Conservation (phyloP, 257 asterid genomes). For the Leonotis leonurus region DNA sequence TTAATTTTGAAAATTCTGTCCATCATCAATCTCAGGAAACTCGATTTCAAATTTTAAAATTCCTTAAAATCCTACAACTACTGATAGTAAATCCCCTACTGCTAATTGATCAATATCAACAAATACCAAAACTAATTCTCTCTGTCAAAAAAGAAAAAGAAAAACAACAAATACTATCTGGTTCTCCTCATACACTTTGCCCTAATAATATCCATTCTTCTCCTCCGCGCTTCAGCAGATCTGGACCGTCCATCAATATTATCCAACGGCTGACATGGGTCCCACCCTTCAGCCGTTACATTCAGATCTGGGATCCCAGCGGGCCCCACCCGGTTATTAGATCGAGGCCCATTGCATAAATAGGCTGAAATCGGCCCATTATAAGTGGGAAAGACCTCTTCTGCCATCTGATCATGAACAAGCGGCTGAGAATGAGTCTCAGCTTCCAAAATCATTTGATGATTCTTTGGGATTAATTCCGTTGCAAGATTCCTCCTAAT, state of each 20-base stretch:
- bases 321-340: slow-evolving; percentile 24
- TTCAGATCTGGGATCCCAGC: slow-evolving; percentile 36
- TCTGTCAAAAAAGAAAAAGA: neutral
- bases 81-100: neutral
- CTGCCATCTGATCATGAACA: slow-evolving; percentile 21
- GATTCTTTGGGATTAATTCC: neutral
- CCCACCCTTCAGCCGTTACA: slow-evolving; percentile 21
- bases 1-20: no score
- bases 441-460: neutral
- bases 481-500: neutral
- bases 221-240: slow-evolving; percentile 57
- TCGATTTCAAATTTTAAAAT: neutral
- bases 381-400: neutral
- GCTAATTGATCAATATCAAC: no score
- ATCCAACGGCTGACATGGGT: slow-evolving; percentile 28
- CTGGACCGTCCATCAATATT: slow-evolving; percentile 28
- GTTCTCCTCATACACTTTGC: slow-evolving; percentile 19
- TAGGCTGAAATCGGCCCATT: slow-evolving; percentile 6
- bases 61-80: neutral
- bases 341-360: slow-evolving; percentile 14
- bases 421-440: slow-evolving; percentile 11
- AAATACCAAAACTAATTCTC: neutral
- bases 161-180: neutral
- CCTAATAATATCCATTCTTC: slow-evolving; percentile 39
- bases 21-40: neutral